A percentile compares a stretch with the other conserved stretches of the same genome.
Evolutionary conservation across 139 green algal genomes (phyloP).

Genomic region (Gonium pectorale): DNA sequence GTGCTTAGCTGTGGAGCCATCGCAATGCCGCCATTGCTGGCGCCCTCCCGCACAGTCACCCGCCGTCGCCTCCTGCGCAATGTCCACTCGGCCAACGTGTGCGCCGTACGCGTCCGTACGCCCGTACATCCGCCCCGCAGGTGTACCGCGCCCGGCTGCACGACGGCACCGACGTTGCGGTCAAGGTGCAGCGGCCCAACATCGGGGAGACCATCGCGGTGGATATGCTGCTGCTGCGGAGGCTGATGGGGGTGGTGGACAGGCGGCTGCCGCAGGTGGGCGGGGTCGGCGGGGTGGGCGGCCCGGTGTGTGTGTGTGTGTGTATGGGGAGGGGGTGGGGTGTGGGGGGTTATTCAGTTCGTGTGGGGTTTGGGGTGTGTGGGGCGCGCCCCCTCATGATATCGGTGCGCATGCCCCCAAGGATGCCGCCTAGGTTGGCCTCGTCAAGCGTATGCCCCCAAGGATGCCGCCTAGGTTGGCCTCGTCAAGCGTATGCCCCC

Average conservation of each 20-base stretch:
- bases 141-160: constrained; percentile 87
- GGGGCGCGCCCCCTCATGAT: too few species aligned
- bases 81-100: not conserved
- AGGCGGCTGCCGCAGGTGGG: constrained; percentile 58
- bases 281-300: not conserved
- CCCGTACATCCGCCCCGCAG: constrained; percentile 51
- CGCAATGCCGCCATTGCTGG: too few species aligned
- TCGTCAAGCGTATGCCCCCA: too few species aligned
- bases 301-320: not conserved
- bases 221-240: constrained; percentile 93
- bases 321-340: not conserved
- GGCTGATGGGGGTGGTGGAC: constrained; percentile 84
- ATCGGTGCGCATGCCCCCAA: too few species aligned
- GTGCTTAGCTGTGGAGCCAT: too few species aligned
- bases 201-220: constrained; percentile 93
- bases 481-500: too few species aligned
- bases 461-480: too few species aligned
- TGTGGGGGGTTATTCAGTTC: too few species aligned
- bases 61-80: too few species aligned
- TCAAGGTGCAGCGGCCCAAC: constrained; percentile 97
- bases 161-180: constrained; percentile 88
- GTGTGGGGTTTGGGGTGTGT: too few species aligned
- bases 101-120: not conserved
- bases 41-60: too few species aligned
- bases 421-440: too few species aligned